A percentile compares a stretch with the other conserved stretches of the same genome.
These are phyloP conservation scores for Microbotryum violaceum DNA, from an alignment of 1,284 basidiomycete species.

Conservation along the genomic window DNA sequence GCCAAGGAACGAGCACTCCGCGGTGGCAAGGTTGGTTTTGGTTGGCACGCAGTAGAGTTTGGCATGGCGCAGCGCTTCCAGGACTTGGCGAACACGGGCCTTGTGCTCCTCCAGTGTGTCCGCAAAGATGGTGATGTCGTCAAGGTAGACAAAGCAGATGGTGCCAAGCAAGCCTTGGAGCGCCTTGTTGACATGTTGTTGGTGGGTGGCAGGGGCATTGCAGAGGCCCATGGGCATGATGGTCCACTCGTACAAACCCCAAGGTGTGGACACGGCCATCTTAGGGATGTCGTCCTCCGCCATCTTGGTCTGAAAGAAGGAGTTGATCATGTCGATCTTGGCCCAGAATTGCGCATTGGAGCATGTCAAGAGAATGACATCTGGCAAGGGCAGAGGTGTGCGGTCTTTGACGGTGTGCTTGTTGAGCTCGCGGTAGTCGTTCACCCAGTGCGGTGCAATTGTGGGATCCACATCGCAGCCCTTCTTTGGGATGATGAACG, in stretches of 20 bases:
- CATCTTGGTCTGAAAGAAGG: slow-evolving; percentile 45
- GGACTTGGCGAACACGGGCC: too few species aligned
- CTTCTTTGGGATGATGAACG: slow-evolving; percentile 6
- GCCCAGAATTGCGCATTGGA: slow-evolving; percentile 36
- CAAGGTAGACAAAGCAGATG: too few species aligned
- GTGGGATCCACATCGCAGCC: slow-evolving; percentile 3
- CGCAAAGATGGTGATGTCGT: too few species aligned
- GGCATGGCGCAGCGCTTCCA: too few species aligned
- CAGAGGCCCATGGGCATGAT: too few species aligned
- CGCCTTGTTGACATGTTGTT: too few species aligned
- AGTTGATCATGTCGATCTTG: slow-evolving; percentile 46
- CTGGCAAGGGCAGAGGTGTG: slow-evolving; percentile 14
- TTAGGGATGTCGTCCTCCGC: slow-evolving; percentile 41
- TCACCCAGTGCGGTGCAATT: slow-evolving; percentile 13
- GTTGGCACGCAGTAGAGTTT: too few species aligned
- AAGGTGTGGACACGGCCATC: slow-evolving; percentile 44
- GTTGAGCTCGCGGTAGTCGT: slow-evolving; percentile 20
- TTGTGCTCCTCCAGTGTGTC: too few species aligned
- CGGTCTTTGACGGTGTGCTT: slow-evolving; percentile 14
- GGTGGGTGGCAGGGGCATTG: too few species aligned
- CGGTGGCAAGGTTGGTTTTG: too few species aligned
- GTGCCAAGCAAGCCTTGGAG: too few species aligned
- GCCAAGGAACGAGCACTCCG: too few species aligned
- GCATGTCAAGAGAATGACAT: slow-evolving; percentile 8
- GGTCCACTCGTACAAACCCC: slow-evolving; percentile 45